phyloP scores from a whole-genome alignment of 139 green algal genomes.

The Micromonas commoda region DNA sequence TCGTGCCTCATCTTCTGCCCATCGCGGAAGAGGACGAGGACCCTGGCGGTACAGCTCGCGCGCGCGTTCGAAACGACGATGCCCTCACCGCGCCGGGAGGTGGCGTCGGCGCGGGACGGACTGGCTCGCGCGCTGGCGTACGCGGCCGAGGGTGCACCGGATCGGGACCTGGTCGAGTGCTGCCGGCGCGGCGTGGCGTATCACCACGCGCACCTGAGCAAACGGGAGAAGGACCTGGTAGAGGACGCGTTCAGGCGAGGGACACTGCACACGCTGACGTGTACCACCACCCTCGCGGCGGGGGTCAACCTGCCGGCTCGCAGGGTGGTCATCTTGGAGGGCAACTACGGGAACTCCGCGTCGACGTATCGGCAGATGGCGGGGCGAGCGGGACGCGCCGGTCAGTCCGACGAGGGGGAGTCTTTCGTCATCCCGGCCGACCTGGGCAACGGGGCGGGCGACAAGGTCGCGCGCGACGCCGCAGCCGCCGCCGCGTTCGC shows the following conservation, averaged over 20 bases:
- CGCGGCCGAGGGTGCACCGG: background rate
- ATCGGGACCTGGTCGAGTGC: background rate
- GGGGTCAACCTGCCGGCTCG: slow-evolving; percentile 44
- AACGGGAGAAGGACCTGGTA: slow-evolving; percentile 54
- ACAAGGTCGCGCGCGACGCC: too few species aligned
- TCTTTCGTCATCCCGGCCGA: too few species aligned
- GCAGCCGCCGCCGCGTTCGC: too few species aligned
- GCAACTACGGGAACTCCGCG: slow-evolving; percentile 12
- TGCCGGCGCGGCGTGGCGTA: too few species aligned
- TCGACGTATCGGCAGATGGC: slow-evolving; percentile 41
- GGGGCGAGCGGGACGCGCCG: slow-evolving; percentile 37
- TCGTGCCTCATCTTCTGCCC: slow-evolving; percentile 1
- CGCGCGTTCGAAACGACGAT: background rate
- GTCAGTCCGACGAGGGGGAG: slow-evolving; percentile 37
- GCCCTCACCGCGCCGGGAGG: too few species aligned
- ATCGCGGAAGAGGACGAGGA: background rate
- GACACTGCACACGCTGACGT: slow-evolving; percentile 70
- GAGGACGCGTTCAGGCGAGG: slow-evolving; percentile 68
- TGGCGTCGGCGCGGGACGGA: background rate
- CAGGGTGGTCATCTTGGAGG: slow-evolving; percentile 35
- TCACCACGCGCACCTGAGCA: too few species aligned
- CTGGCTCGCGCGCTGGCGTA: background rate
- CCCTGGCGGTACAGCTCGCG: background rate
- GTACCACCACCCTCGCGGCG: slow-evolving; percentile 84
- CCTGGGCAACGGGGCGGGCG: too few species aligned